Conservation (phyloP, 345 rosid genomes). For the Syzygium aromaticum region DNA sequence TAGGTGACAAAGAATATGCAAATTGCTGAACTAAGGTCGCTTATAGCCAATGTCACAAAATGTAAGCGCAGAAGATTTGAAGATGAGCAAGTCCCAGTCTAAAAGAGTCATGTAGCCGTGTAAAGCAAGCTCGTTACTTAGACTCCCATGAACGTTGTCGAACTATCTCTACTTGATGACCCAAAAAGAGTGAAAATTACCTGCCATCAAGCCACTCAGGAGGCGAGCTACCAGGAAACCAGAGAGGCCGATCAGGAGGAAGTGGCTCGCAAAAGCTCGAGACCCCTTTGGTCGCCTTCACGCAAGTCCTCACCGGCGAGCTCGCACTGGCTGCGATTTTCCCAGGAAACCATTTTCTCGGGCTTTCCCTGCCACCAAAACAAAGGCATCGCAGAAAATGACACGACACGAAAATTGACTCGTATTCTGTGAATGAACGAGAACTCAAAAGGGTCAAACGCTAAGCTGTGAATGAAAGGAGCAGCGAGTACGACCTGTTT, state of each 20-base stretch:
- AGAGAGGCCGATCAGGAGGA: constrained; percentile 88
- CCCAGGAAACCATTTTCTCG: not conserved
- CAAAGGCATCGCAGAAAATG: not conserved
- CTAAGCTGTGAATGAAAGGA: not conserved
- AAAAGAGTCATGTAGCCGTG: not conserved
- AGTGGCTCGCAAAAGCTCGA: constrained; percentile 87
- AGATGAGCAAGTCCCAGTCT: not conserved
- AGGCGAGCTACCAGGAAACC: constrained; percentile 91
- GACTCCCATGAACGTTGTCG: not conserved
- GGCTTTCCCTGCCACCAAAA: not conserved
- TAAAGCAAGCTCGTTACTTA: not conserved
- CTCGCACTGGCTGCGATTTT: not conserved
- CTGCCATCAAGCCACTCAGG: constrained; percentile 96
- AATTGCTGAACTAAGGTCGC: not conserved
- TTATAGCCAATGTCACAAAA: not conserved
- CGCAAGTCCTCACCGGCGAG: not conserved
- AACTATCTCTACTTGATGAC: not conserved
- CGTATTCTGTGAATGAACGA: not conserved
- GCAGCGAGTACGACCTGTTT: constrained; percentile 6
- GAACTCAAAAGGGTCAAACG: not conserved
- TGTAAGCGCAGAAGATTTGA: not conserved
- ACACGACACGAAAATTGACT: not conserved
- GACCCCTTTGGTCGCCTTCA: constrained; percentile 66
- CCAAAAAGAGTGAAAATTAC: constrained; percentile 11
- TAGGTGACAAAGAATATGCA: not conserved